Percentiles rank a stretch among this genome's conserved stretches.
Evolutionary conservation across 2,329 filamentous ascomycete species (phyloP).

Genomic region (Exophiala bonariae): DNA sequence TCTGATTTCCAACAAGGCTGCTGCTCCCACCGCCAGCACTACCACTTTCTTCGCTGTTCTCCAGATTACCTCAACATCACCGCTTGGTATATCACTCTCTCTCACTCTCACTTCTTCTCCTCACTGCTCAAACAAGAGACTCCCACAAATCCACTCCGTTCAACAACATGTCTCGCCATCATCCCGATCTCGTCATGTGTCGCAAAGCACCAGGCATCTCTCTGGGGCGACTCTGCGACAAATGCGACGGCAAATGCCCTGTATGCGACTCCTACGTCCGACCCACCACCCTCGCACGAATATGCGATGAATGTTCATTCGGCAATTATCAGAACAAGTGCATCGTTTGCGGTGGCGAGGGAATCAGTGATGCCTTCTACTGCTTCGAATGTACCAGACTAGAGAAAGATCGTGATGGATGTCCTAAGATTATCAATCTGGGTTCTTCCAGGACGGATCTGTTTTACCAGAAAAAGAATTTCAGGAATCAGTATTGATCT

Average conservation of each 20-base stretch:
- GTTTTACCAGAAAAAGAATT: slow-evolving; percentile 73
- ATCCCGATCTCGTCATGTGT: slow-evolving; percentile 99
- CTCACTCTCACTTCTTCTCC: not conserved
- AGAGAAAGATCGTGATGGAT: slow-evolving; percentile 96
- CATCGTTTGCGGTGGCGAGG: slow-evolving; percentile 96
- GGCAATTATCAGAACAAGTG: slow-evolving; percentile 99
- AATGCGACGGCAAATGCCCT: slow-evolving; percentile 99
- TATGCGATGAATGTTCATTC: slow-evolving; percentile 99
- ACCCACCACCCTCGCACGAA: slow-evolving; percentile 92
- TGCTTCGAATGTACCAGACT: slow-evolving; percentile 97
- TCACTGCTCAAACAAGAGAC: not conserved
- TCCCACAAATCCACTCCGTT: not conserved
- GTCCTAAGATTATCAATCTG: slow-evolving; percentile 98
- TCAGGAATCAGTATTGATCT: slow-evolving; percentile 54
- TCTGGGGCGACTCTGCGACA: slow-evolving; percentile 98
- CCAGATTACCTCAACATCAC: not conserved
- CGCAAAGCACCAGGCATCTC: slow-evolving; percentile 97
- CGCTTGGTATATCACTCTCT: no score
- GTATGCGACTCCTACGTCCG: slow-evolving; percentile 99
- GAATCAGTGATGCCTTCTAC: slow-evolving; percentile 97
- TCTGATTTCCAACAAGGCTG: not conserved
- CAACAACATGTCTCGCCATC: slow-evolving; percentile 80
- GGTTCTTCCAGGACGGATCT: slow-evolving; percentile 94
- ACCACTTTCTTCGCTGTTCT: not conserved
- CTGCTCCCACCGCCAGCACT: not conserved